Percentiles rank a stretch among this genome's conserved stretches.
These are phyloP conservation scores for Fraxinus angustifolia DNA, from an alignment of 305 asterid species.

Conservation along the genomic window DNA sequence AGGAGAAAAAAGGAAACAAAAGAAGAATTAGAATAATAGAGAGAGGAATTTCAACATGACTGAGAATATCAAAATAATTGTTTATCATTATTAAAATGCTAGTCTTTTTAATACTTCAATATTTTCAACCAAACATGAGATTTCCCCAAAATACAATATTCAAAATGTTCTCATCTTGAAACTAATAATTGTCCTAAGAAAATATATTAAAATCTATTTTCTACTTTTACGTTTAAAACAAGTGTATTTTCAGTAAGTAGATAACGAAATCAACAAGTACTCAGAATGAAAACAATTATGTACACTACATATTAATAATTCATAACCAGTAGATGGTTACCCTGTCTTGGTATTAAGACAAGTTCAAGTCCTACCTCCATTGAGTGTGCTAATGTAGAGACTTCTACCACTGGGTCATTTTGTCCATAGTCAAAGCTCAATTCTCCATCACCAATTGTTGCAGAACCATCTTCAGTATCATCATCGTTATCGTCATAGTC, in stretches of 20 bases:
- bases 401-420: constrained; percentile 42
- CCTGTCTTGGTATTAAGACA: constrained; percentile 7
- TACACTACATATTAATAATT: neutral
- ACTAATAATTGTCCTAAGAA: neutral
- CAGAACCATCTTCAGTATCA: constrained; percentile 49
- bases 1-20: neutral
- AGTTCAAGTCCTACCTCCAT: constrained; percentile 61
- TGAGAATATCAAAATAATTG: neutral
- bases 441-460: constrained; percentile 58
- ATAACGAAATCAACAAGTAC: neutral
- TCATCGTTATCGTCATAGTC: constrained; percentile 31
- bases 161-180: neutral
- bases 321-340: neutral
- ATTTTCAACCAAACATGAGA: neutral
- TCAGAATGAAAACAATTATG: neutral
- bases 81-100: neutral
- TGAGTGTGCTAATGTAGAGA: constrained; percentile 41
- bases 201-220: neutral
- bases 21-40: neutral
- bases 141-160: neutral
- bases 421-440: constrained; percentile 64
- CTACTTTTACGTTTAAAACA: neutral
- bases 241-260: neutral
- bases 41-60: neutral
- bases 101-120: neutral